Conservation (phyloP, 78 protist genomes). For the Dictyostelium capitatum region DNA sequence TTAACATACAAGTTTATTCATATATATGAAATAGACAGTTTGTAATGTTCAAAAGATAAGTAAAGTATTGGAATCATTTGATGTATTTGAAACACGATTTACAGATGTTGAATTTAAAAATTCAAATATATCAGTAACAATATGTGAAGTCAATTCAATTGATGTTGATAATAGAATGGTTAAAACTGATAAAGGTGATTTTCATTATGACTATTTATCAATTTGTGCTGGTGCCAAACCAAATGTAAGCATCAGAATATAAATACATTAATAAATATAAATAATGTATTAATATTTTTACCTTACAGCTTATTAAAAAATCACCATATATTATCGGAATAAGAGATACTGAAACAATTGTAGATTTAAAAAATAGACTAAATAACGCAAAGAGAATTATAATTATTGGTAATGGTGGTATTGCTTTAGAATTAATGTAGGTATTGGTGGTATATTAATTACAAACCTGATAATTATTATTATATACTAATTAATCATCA, state of each 20-base stretch:
- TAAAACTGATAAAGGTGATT: neutral
- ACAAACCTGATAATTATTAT: neutral
- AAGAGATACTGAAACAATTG: slow-evolving; percentile 79
- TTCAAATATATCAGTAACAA: neutral
- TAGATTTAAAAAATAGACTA: slow-evolving; percentile 52
- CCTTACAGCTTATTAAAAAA: neutral
- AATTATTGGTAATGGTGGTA: slow-evolving; percentile 86
- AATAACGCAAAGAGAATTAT: slow-evolving; percentile 15
- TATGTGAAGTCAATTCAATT: slow-evolving; percentile 18
- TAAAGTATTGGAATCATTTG: slow-evolving; percentile 70
- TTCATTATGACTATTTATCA: slow-evolving; percentile 28
- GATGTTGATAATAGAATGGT: neutral
- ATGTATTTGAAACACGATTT: slow-evolving; percentile 41
- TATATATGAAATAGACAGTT: slow-evolving; percentile 11
- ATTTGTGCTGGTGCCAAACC: slow-evolving; percentile 78
- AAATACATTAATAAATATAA: neutral
- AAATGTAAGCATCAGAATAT: neutral
- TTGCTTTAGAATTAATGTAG: slow-evolving; percentile 77
- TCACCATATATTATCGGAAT: slow-evolving; percentile 51
- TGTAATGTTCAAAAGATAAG: slow-evolving; percentile 46
- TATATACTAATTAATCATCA: neutral
- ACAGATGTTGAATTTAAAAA: slow-evolving; percentile 19
- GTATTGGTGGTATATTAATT: too few species aligned
- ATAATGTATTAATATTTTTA: too few species aligned
- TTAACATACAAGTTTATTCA: neutral